Conservation (phyloP, 768 basidiomycete genomes). For the Fibroporia radiculosa region DNA sequence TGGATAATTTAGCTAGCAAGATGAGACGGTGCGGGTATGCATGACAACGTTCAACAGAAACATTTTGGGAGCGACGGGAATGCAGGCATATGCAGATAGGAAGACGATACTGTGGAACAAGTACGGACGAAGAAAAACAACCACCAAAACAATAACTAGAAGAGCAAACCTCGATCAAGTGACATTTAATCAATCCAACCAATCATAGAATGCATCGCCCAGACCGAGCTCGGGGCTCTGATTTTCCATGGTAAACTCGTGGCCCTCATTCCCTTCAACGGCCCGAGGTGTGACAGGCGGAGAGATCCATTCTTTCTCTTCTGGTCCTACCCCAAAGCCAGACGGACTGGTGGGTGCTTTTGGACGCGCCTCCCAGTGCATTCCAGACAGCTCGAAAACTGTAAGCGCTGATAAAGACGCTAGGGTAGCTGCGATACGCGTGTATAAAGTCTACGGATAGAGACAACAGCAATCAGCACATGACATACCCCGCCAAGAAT, state of each 20-base stretch:
- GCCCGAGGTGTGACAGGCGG: conserved; percentile 21
- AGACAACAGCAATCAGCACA: not conserved
- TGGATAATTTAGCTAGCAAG: not conserved
- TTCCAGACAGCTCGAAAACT: conserved; percentile 67
- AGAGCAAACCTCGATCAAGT: not conserved
- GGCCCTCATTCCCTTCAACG: conserved; percentile 11
- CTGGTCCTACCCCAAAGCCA: conserved; percentile 4
- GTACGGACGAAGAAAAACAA: too few species aligned
- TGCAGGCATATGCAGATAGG: not conserved
- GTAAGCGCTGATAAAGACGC: conserved; percentile 52
- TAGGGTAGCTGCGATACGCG: conserved; percentile 49
- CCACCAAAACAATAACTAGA: not conserved
- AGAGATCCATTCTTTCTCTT: conserved; percentile 21
- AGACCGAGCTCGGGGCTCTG: conserved; percentile 19
- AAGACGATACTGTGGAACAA: too few species aligned
- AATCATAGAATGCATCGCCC: conserved; percentile 22
- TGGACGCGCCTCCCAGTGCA: conserved; percentile 62
- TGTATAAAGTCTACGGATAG: conserved; percentile 46
- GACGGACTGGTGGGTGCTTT: conserved; percentile 18
- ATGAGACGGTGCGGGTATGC: not conserved
- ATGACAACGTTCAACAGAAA: not conserved
- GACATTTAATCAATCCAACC: conserved; percentile 18
- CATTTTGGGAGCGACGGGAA: not conserved
- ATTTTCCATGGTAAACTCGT: conserved; percentile 8
- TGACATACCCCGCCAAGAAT: not conserved